A percentile compares a stretch with the other conserved stretches of the same genome.
Conservation (phyloP, 768 basidiomycete species). For the Leccinum variicolor region DNA sequence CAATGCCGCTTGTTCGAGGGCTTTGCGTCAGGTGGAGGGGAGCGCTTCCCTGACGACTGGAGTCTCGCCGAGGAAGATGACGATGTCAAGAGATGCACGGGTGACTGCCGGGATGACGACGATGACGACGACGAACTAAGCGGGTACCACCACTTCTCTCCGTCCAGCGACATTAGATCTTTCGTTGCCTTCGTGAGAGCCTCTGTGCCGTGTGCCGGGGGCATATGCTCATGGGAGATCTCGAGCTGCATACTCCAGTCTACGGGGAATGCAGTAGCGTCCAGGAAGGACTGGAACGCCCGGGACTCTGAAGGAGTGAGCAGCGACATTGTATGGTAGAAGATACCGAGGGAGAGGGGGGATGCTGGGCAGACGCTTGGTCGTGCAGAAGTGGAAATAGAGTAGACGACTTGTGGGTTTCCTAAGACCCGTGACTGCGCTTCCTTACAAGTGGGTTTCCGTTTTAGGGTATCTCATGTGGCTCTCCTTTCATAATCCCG, state of each 20-base stretch:
- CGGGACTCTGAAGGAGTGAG: conserved; percentile 64
- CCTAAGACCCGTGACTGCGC: conserved; percentile 29
- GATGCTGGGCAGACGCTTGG: neutral
- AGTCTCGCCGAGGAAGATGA: conserved; percentile 12
- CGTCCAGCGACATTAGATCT: conserved; percentile 75
- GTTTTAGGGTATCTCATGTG: conserved; percentile 19
- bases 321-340: conserved; percentile 45
- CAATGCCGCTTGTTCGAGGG: conserved; percentile 34
- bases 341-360: neutral
- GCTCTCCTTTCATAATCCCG: conserved; percentile 7
- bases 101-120: conserved; percentile 27
- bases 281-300: conserved; percentile 69
- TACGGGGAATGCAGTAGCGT: conserved; percentile 38
- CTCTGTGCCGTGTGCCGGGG: conserved; percentile 53
- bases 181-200: conserved; percentile 77
- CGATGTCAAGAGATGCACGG: conserved; percentile 17
- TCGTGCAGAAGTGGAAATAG: conserved; percentile 6
- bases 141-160: conserved; percentile 36
- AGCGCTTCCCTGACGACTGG: conserved; percentile 22
- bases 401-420: conserved; percentile 16
- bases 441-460: conserved; percentile 24
- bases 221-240: conserved; percentile 42
- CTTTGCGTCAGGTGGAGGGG: conserved; percentile 23
- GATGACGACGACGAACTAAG: conserved; percentile 26
- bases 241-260: conserved; percentile 47